These are phyloP conservation scores for Aspergillus pseudonomiae DNA, from an alignment of 2,329 filamentous ascomycete genomes.

Conservation along the genomic window DNA sequence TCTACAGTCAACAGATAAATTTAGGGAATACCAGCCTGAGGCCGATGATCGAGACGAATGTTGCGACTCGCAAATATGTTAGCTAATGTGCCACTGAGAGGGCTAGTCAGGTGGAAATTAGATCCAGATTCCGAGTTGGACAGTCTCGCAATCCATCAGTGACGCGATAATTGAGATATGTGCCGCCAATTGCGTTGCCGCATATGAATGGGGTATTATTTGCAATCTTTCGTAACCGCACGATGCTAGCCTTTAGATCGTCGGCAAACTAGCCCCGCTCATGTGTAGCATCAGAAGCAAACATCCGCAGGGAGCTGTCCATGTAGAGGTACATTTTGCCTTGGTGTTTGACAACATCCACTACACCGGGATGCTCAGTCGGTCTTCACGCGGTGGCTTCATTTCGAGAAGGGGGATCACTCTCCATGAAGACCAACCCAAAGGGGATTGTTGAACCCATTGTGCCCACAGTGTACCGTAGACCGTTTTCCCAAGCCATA, in stretches of 20 bases:
- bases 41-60: neutral
- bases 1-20: slow-evolving; percentile 23
- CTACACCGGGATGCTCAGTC: too few relatives aligned
- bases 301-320: too few relatives aligned
- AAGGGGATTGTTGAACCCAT: too few relatives aligned
- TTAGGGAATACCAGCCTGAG: slow-evolving; percentile 21
- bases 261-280: neutral
- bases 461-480: too few relatives aligned
- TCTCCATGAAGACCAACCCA: too few relatives aligned
- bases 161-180: slow-evolving; percentile 1
- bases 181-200: neutral
- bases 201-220: slow-evolving; percentile 4
- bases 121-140: slow-evolving; percentile 13
- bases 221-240: slow-evolving; percentile 4
- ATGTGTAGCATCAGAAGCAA: slow-evolving; percentile 7
- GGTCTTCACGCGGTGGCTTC: too few relatives aligned
- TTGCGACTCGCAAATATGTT: neutral
- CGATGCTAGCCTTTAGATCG: neutral
- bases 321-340: too few relatives aligned
- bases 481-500: too few relatives aligned
- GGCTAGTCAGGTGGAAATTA: neutral
- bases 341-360: too few relatives aligned
- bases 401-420: too few relatives aligned
- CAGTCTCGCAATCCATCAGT: slow-evolving; percentile 10
- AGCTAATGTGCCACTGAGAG: neutral